Percentiles rank a stretch among this genome's conserved stretches.
These are phyloP conservation scores for Fomitiporia mediterranea DNA, from an alignment of 1,284 basidiomycete species.

Conservation along the genomic window DNA sequence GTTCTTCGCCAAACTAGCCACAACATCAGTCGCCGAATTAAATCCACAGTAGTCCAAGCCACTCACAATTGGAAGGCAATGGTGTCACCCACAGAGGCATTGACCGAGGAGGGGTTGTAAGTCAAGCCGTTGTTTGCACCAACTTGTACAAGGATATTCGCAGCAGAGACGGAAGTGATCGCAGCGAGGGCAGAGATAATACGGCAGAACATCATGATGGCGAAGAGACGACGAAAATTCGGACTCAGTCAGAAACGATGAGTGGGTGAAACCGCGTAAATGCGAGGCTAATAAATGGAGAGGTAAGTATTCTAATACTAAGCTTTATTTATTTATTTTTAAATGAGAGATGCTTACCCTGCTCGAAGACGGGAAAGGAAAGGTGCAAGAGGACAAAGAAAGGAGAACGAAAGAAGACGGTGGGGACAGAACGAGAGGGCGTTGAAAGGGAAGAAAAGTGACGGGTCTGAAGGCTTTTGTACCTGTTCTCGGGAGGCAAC, in stretches of 20 bases:
- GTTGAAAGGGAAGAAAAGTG: conserved; percentile 19
- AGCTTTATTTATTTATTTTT: too few relatives aligned
- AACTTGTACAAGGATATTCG: conserved; percentile 39
- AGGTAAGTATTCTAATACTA: not conserved
- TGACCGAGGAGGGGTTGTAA: conserved; percentile 43
- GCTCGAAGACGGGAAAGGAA: conserved; percentile 15
- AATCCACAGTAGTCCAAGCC: not conserved
- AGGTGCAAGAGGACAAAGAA: not conserved
- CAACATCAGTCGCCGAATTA: conserved; percentile 7
- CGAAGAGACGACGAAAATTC: conserved; percentile 13
- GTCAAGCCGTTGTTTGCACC: conserved; percentile 41
- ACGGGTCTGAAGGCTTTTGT: not conserved
- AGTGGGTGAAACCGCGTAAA: not conserved
- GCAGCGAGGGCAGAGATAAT: conserved; percentile 39
- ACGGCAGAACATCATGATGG: conserved; percentile 49
- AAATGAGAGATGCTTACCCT: conserved; percentile 8
- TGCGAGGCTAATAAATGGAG: conserved; percentile 11
- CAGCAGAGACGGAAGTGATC: conserved; percentile 35
- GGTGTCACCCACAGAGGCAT: conserved; percentile 46
- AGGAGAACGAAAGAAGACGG: conserved; percentile 6
- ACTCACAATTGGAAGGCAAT: conserved; percentile 51
- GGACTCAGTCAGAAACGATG: not conserved
- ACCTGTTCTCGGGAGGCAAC: not conserved
- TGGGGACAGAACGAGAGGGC: conserved; percentile 7
- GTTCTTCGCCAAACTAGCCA: conserved; percentile 33